phyloP scores from a whole-genome alignment of 1,284 basidiomycete species.

The Cutaneotrichosporon spelunceum region DNA sequence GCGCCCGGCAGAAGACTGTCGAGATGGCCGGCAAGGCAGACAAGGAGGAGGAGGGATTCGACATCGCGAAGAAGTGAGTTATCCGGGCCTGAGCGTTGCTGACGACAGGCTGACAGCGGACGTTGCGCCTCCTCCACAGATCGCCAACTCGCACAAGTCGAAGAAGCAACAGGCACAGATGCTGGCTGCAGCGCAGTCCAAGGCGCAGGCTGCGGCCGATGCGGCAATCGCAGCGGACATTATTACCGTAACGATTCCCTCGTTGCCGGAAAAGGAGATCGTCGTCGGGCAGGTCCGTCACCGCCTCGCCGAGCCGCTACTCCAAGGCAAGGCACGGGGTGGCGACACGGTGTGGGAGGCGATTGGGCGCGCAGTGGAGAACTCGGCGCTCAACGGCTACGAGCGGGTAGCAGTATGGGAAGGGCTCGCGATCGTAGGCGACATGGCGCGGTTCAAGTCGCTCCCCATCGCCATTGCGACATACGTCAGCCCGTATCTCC shows the following conservation, averaged over 20 bases:
- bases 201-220: constrained; percentile 60
- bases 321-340: constrained; percentile 47
- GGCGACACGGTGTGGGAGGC: constrained; percentile 59
- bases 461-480: constrained; percentile 65
- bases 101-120: constrained; percentile 40
- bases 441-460: constrained; percentile 69
- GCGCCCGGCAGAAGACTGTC: constrained; percentile 20
- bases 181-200: constrained; percentile 61
- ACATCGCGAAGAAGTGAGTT: constrained; percentile 56
- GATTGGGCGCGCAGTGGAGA: constrained; percentile 42
- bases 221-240: constrained; percentile 37
- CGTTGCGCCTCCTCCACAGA: constrained; percentile 27
- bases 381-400: constrained; percentile 43
- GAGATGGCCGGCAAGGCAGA: constrained; percentile 32
- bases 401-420: constrained; percentile 72
- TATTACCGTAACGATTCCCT: constrained; percentile 57
- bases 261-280: constrained; percentile 67
- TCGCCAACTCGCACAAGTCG: constrained; percentile 50
- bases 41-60: constrained; percentile 72
- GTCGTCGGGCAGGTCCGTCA: constrained; percentile 82
- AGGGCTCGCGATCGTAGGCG: constrained; percentile 77
- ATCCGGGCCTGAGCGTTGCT: constrained; percentile 12
- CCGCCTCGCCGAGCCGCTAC: constrained; percentile 83
- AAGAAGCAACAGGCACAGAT: constrained; percentile 53
- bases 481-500: constrained; percentile 67